Base-by-base conservation (phyloP, 306 rosid genomes). In the Urtica urens region DNA sequence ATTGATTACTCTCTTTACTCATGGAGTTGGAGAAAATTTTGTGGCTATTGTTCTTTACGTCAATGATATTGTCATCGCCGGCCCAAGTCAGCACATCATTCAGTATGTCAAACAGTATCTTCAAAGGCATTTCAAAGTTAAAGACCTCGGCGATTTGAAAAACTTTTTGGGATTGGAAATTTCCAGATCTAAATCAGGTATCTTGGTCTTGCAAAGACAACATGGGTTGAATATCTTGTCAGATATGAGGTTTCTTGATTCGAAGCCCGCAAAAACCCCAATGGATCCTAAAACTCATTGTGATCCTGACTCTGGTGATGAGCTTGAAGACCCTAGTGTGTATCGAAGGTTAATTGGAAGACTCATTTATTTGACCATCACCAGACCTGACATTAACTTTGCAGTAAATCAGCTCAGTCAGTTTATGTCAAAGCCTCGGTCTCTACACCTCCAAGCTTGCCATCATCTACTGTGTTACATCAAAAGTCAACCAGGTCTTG, bases 331-430 rank as follows among this genome's bases (percentile, higher is more conserved):
- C 19, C 1, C 18, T 1, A 3, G 39, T 4, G 11, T 3, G 5
- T 56, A 56, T 42, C 0, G 41, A 1, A 15, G 51, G 5, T 19
- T 56, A 5, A 35, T 56, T 39, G 61, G 38, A 1, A 0, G 2
- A 18, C 27, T 56, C 2, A 15, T 56, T 5, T 41, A 42, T 43
- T 35, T 56, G 3, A 56, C 61, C 1, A 7, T 28, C 0, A 13
- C 61, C 2, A 15, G 51, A 12, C 61, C 50, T 1, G 51, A 56
- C 22, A 42, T 56, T 20, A 27, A 25, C 1, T 27, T 3, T 42
- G 3, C 19, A n/a, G 61, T 56, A 7, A 7, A 17, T 29, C 0
- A 4, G 8, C 18, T 50, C 7, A 50, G 55, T n/a, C 29, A 46
- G 13, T 46, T 19, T 21, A 21, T 21, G 8, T 23, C 25, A 21